Evolutionary conservation across 805 yeast genomes (phyloP), one percentile per base, ranked within the genome.

Genomic region (Priceomyces fermenticarens): DNA sequence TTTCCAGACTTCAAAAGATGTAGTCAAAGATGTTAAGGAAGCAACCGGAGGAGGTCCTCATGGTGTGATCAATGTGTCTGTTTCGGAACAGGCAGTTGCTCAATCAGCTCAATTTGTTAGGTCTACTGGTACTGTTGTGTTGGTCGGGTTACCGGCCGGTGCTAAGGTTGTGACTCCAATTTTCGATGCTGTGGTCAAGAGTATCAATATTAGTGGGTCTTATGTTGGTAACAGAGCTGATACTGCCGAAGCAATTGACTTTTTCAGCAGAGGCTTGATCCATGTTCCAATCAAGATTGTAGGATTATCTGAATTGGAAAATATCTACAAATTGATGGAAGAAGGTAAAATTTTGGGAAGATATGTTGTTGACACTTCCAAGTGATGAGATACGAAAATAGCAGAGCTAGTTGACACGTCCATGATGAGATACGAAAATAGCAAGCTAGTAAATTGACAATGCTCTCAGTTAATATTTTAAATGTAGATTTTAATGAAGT

Each of bases 201-300:
- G 87, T 44, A 72, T 84, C 62, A 71, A 72, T 57, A 82, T 87
- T 60, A 79, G 73, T 63, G 95, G 93, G 54, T 85, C 95, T 39
- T 85, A 85, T 60, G 95, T 87, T 48, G 96, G 95, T 55, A 85
- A 85, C 80, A 83, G 95, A 70, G 84, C 85, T 50, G 96, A 88
- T 68, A 78, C 91, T 50, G 77, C 83, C 48, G 90, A 85, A 72
- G 89, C 91, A 41, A 66, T 85, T 50, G 86, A 82, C 55, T 83
- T 85, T 76, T 83, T 81, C 66, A 48, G 73, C 52, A 75, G 87
- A 63, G 91, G 90, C 47, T 68, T 80, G 59, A 83, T 84, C 61
- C 72, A 75, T 63, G 77, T 87, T 47, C 86, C 88, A 53, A 81
- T 85, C 70, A 78, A 78, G 71, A 60, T 88, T 63, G 88, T 81